Evolutionary conservation across 257 asterid species (phyloP), one percentile per base, ranked within the genome.

Genomic region (Penstemon barbatus): DNA sequence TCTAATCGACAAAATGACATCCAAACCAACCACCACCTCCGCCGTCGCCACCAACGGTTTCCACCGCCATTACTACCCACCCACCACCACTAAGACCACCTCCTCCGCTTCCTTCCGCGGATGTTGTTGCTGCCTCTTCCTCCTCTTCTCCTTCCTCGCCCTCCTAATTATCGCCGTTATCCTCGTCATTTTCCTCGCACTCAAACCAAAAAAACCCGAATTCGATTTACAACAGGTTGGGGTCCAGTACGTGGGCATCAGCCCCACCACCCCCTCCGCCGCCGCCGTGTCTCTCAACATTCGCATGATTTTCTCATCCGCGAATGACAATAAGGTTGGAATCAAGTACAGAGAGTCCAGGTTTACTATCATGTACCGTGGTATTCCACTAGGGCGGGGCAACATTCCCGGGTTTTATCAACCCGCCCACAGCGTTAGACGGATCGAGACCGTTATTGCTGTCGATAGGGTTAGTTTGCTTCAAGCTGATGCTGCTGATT

Each of bases 111-210:
- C 99, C 56, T 74, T 94, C 67, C 95, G 89, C 68, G 99, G 99
- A 61, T 94, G 99, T 79, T 89, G 96, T 79, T 91, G 98, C 79
- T 94, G 99, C 76, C 93, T 94, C 53, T 94, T 94, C 71, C 95
- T 94, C 62, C 95, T 94, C 43, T 87, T 94, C 77, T 82, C 96
- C 50, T 83, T 91, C 80, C 80, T 94, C 52, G 80, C 82, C 57
- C 96, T 94, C 83, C 83, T 91, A 38, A 55, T 79, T 70, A 80
- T 94, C 74, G 97, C 98, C 77, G 78, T 81, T 4, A 62, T 86
- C 72, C 97, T 94, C 65, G 89, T 94, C 53, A 56, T 89, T 4
- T 81, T 94, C 52, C 92, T 94, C 46, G 96, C 90, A 6, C 72
- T 94, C 5, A 94, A 91, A 54, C 99, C 99, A 42, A 83, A 89